Evolutionary conservation across 2,329 filamentous ascomycete genomes (phyloP).

Genomic region (Helotiales sp.): DNA sequence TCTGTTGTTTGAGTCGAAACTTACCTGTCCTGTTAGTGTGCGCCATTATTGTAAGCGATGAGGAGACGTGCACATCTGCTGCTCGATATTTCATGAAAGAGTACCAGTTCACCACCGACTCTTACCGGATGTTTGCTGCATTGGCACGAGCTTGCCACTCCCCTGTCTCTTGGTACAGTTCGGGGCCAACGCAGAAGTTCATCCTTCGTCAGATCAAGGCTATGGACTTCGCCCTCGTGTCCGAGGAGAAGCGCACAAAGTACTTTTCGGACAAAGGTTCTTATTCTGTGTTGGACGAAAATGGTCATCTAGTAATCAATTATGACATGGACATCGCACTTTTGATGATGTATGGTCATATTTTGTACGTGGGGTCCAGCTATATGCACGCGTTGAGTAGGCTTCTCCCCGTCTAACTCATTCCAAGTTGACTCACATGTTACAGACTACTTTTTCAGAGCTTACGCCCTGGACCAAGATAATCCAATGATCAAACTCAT

Average conservation of each 20-base stretch:
- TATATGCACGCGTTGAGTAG: constrained; percentile 79
- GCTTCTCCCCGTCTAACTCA: constrained; percentile 12
- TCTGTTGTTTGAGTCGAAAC: background rate
- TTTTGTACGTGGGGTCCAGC: constrained; percentile 79
- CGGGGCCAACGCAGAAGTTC: constrained; percentile 84
- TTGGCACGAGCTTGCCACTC: constrained; percentile 77
- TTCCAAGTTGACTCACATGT: constrained; percentile 5
- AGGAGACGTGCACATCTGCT: constrained; percentile 70
- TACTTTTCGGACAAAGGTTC: constrained; percentile 44
- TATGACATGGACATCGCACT: constrained; percentile 70
- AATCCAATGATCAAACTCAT: constrained; percentile 80
- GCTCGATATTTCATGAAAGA: constrained; percentile 84
- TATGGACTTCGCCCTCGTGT: constrained; percentile 71
- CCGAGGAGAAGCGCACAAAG: constrained; percentile 47
- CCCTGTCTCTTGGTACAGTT: constrained; percentile 73
- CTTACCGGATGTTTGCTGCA: constrained; percentile 79
- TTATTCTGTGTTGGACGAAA: constrained; percentile 38
- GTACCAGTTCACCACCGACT: constrained; percentile 76
- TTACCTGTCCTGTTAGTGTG: constrained; percentile 56
- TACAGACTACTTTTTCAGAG: constrained; percentile 78
- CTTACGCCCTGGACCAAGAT: constrained; percentile 69
- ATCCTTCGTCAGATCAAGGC: constrained; percentile 88
- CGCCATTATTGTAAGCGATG: constrained; percentile 77
- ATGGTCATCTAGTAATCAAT: constrained; percentile 34
- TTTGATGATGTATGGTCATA: constrained; percentile 86